Evolutionary conservation across 768 basidiomycete species (phyloP).

Genomic region (Candolleomyces efflorescens): DNA sequence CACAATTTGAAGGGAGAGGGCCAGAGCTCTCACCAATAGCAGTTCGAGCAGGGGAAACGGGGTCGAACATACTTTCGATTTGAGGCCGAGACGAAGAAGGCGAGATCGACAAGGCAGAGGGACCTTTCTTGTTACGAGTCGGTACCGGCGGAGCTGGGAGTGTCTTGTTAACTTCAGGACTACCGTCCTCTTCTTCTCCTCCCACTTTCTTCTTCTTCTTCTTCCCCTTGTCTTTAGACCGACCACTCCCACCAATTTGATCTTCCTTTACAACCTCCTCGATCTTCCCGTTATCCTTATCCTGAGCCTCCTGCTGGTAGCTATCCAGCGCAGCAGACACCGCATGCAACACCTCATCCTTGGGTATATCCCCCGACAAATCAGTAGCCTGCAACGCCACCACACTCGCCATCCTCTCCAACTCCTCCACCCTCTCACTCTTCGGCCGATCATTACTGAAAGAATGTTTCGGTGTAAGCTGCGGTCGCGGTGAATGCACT

Average conservation of each 20-base stretch:
- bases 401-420: slow-evolving; percentile 72
- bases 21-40: too few relatives aligned
- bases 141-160: slow-evolving; percentile 57
- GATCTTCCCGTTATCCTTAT: too few relatives aligned
- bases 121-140: slow-evolving; percentile 28
- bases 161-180: slow-evolving; percentile 45
- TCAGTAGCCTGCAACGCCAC: slow-evolving; percentile 34
- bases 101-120: neutral
- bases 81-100: neutral
- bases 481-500: slow-evolving; percentile 63
- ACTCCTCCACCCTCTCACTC: slow-evolving; percentile 58
- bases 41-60: too few relatives aligned
- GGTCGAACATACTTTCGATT: slow-evolving; percentile 1
- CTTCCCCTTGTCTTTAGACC: neutral
- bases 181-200: slow-evolving; percentile 12
- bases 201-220: slow-evolving; percentile 9
- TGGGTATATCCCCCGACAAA: slow-evolving; percentile 36
- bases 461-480: slow-evolving; percentile 62
- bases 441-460: slow-evolving; percentile 40
- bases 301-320: too few relatives aligned
- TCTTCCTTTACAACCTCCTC: too few relatives aligned
- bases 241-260: neutral
- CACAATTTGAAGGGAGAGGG: slow-evolving; percentile 18
- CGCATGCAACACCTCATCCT: slow-evolving; percentile 12
- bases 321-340: neutral